Base-by-base conservation (phyloP, 169 alveolate species). In the Besnoitia besnoiti region DNA sequence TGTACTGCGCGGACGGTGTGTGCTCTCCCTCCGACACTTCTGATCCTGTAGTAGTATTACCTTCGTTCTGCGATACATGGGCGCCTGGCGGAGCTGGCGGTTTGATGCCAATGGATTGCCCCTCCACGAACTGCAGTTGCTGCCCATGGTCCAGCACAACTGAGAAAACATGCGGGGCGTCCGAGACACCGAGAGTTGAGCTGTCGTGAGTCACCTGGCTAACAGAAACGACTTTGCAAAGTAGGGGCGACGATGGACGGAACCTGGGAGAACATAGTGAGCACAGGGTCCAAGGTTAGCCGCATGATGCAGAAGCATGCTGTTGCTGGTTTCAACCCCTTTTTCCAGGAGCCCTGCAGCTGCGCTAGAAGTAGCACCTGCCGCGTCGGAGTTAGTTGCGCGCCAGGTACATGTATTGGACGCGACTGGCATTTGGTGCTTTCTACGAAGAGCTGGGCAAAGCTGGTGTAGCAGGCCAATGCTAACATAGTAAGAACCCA, bases 61-160 rank as follows among this genome's bases (percentile, higher is more conserved):
- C 4, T 42, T 42, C 40, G 33, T 73, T 21, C 46, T 0, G 4
- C 27, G 46, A 27, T 5, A n/a, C 50, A 33, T 51, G 39, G 0
- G 49, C 44, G 84, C 37, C 59, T 35, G 55, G 85, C 10, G 37
- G 85, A n/a, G 46, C 49, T 4, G 77, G 87, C 33, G 93, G 88
- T 39, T 47, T 73, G 80, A 89, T 82, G 33, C 89, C 93, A 40
- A 47, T 42, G 5, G 89, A 47, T 85, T 89, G 93, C 5, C 93
- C 93, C 76, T 89, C 93, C 46, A 39, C 46, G 62, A 67, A 89
- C 27, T 62, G 89, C 89, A 89, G 46, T 80, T 51, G 39, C 51
- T 39, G 14, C n/a, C 44, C 76, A 44, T 61, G 92, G 49, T 61
- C 55, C 44, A 67, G 16, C 51, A 46, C 79, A 42, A 88, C 35